Base-by-base conservation (phyloP, 2,329 filamentous ascomycete genomes). In the Septoria linicola region DNA sequence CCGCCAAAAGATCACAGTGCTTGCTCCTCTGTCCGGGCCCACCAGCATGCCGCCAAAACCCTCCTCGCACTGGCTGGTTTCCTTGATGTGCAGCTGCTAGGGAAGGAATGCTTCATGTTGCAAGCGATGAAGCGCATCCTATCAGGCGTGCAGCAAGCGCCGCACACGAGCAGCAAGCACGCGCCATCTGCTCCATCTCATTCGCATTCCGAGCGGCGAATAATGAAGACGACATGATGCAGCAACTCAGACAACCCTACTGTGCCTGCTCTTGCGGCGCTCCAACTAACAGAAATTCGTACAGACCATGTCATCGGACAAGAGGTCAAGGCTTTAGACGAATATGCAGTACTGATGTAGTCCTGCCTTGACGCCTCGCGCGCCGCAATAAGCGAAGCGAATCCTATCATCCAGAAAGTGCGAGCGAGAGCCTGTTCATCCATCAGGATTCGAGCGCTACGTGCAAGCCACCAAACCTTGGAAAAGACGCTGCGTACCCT, bases 381-480 rank as follows among this genome's bases (percentile, higher is more conserved):
- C 41, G 48, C 48, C 45, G 17, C 41, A 51, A 31, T 42, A 51
- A 51, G 49, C 49, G 48, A 51, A 32, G 14, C 14, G 27, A 34
- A 45, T 48, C 50, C 44, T 53, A 19, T 43, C 17, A 16, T 14
- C 30, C 34, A 35, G 40, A 41, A 47, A 31, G 27, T 35, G 43
- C 36, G 49, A 44, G 43, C 48, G 20, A 44, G 32, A 21, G 31
- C 44, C 42, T 52, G 40, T 48, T 53, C 43, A 36, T 53, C 50
- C 50, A 48, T 42, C 50, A 51, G 41, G 49, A 47, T 46, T 42
- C 35, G 21, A 36, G 31, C 44, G 41, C 49, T 42, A 45, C 52
- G 39, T 54, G 49, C 46, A 45, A 51, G 49, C 49, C 49, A 52
- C 50, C 30, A 41, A 45, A 45, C 40, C 45, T 36, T 41, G 16